Conservation (phyloP, 495 filamentous ascomycete species). For the Penicillium verhagenii region DNA sequence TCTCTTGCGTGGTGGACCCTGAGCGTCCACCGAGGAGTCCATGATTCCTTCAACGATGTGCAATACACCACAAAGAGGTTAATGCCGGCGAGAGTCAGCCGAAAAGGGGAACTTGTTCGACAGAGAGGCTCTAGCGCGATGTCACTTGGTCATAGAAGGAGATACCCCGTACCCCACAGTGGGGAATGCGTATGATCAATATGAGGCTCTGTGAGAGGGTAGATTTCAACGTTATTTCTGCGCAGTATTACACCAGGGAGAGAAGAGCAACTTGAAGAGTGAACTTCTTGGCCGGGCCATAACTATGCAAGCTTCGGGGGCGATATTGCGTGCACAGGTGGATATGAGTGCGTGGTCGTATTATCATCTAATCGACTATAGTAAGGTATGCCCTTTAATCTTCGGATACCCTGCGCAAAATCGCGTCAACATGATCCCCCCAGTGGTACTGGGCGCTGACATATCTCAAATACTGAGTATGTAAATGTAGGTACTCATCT, state of each 20-base stretch:
- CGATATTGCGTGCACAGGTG: neutral
- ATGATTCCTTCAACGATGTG: slow-evolving; percentile 2
- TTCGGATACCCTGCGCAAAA: no score
- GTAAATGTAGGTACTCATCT: no score
- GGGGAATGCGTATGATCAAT: neutral
- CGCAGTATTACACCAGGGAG: neutral
- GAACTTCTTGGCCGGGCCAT: neutral
- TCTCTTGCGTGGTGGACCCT: slow-evolving; percentile 35
- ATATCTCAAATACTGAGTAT: no score
- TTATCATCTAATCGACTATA: no score
- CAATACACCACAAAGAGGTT: neutral
- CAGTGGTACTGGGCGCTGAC: no score
- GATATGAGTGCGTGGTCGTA: slow-evolving; percentile 1
- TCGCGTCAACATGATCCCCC: no score
- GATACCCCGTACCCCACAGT: neutral
- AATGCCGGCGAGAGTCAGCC: neutral
- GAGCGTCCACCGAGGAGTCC: slow-evolving; percentile 17
- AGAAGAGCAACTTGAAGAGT: neutral
- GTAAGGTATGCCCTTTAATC: no score
- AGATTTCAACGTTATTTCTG: neutral
- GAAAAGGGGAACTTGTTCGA: neutral
- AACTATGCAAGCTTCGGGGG: neutral
- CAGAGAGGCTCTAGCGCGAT: neutral
- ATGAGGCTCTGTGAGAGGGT: neutral
- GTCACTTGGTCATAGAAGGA: neutral